These are phyloP conservation scores for Aspergillus sp. DNA, from an alignment of 2,329 filamentous ascomycete species.

Conservation along the genomic window DNA sequence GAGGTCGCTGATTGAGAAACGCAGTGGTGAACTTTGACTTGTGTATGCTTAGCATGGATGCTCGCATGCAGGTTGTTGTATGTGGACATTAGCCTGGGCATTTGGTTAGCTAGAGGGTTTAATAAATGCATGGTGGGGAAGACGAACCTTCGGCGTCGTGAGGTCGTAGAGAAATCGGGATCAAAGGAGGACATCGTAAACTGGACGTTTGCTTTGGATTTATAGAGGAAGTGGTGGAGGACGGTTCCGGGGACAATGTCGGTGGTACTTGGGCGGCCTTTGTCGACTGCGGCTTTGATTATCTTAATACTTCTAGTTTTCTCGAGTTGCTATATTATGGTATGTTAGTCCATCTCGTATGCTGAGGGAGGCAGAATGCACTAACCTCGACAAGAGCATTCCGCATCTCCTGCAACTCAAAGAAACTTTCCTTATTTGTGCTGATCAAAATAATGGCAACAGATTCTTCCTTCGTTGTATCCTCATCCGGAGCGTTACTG, in stretches of 20 bases:
- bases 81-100: constrained; percentile 61
- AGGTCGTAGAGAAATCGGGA: constrained; percentile 56
- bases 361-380: background rate
- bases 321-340: constrained; percentile 54
- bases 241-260: constrained; percentile 75
- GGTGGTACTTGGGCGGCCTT: constrained; percentile 63
- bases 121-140: background rate
- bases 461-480: constrained; percentile 54
- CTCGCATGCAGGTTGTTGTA: constrained; percentile 80
- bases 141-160: constrained; percentile 57
- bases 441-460: constrained; percentile 92
- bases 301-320: constrained; percentile 67
- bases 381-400: constrained; percentile 52
- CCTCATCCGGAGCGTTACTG: constrained; percentile 32
- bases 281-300: constrained; percentile 63
- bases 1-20: constrained; percentile 68
- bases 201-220: constrained; percentile 88
- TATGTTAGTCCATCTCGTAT: constrained; percentile 18
- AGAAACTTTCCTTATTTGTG: constrained; percentile 88
- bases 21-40: constrained; percentile 79
- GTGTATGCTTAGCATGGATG: constrained; percentile 75
- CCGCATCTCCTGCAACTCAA: constrained; percentile 69
- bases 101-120: background rate
- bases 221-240: constrained; percentile 90
- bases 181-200: constrained; percentile 83